Evolutionary conservation across 306 rosid genomes (phyloP).

Genomic region (Cucumis hystrix): DNA sequence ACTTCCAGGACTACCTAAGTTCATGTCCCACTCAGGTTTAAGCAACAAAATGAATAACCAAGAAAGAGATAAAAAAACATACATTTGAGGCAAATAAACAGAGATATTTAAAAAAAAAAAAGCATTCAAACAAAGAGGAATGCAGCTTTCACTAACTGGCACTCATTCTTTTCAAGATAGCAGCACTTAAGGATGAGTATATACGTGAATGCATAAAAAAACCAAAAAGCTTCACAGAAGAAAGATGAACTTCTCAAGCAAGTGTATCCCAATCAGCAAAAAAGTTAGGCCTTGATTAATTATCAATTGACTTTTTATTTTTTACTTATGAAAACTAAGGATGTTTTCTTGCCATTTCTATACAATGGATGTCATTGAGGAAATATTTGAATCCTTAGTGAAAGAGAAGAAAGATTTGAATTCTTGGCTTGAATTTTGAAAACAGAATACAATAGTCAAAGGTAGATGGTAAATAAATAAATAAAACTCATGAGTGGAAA

Average conservation of each 20-base stretch:
- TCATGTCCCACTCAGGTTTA: slow-evolving; percentile 14
- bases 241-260: neutral
- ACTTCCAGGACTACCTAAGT: slow-evolving; percentile 41
- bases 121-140: neutral
- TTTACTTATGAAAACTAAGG: neutral
- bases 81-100: neutral
- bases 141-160: neutral
- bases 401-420: too few relatives aligned
- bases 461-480: neutral
- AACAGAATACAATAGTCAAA: neutral
- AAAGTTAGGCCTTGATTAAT: neutral
- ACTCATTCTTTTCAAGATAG: neutral
- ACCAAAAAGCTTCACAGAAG: neutral
- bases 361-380: neutral
- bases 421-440: neutral
- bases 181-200: neutral
- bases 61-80: neutral
- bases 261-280: neutral
- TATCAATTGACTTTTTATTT: neutral
- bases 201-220: neutral
- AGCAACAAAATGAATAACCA: slow-evolving; percentile 7
- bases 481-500: too few relatives aligned
- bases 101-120: neutral
- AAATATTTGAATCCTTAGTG: too few relatives aligned
- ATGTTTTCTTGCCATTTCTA: neutral